Evolutionary conservation across 2,329 filamentous ascomycete species (phyloP).

Genomic region (Calonectria ilicicola): DNA sequence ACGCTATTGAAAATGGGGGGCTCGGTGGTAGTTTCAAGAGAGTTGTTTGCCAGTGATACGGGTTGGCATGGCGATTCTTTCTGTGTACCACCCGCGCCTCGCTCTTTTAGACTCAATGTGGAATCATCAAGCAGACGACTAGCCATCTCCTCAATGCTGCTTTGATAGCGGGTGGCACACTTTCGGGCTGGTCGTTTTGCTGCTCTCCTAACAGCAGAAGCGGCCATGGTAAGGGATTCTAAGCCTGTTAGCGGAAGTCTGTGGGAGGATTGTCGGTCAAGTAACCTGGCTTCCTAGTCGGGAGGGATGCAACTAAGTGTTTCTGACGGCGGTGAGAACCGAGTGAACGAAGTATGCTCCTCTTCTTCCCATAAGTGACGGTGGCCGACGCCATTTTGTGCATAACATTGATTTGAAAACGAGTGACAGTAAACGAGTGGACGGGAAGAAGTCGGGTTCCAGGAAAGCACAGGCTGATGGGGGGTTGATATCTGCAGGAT

Average conservation of each 20-base stretch:
- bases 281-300: constrained; percentile 34
- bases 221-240: constrained; percentile 10
- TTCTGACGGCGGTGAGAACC: constrained; percentile 43
- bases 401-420: constrained; percentile 1
- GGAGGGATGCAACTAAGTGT: constrained; percentile 26
- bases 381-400: constrained; percentile 41
- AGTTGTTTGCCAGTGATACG: background rate
- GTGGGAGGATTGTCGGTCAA: background rate
- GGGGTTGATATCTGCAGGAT: background rate
- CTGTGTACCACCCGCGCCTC: background rate
- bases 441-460: constrained; percentile 1
- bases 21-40: background rate
- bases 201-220: constrained; percentile 2
- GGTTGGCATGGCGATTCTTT: background rate
- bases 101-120: constrained; percentile 18
- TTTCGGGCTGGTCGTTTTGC: constrained; percentile 26
- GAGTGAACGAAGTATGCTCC: constrained; percentile 42
- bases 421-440: constrained; percentile 18
- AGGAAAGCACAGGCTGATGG: background rate
- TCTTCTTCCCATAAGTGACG: constrained; percentile 47
- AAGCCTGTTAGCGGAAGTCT: background rate
- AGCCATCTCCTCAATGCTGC: constrained; percentile 44
- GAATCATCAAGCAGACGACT: constrained; percentile 46
- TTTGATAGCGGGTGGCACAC: constrained; percentile 12
- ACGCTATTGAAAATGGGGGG: background rate